Evolutionary conservation across 2,329 filamentous ascomycete genomes (phyloP), one percentile per base, ranked within the genome.

Genomic region (Alternaria solani): DNA sequence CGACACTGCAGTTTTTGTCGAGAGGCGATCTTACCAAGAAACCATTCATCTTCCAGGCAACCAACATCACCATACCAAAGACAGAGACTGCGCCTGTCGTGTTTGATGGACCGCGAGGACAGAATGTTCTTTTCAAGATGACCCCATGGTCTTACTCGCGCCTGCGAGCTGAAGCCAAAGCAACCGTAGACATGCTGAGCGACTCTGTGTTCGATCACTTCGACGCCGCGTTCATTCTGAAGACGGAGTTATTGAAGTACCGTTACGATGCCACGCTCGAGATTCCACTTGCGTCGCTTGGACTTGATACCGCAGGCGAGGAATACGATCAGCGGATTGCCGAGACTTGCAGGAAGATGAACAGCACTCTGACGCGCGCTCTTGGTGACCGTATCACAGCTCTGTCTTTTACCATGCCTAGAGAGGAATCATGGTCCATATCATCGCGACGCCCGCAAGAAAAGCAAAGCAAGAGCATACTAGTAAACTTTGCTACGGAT

Each of bases 111-210:
- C 82, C 83, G 25, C 86, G 91, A 63, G 87, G 88, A 30, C 82
- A 96, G 56, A 99, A 99, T 68, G 73, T 98, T 20, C 81, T 96
- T 6, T 97, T 90, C 81, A 97, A 97, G 78, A 96, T 97, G 91
- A 91, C 88, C 0, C 80, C 87, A 14, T 97, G 91, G 90, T 95
- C 94, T 8, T 96, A 94, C 67, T 81, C 81, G 25, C 78, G 90
- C 58, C 83, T 99, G 43, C 88, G 88, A 47, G 85, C 89, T 54
- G 89, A 97, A 74, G 93, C 94, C 41, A 87, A 84, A 63, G 84
- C 87, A 43, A 94, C 93, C 0, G 82, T 95, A 26, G 85, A 87
- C 20, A 89, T 93, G 72, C 84, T 98, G 8, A 90, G 90, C 59
- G 89, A 95, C 71, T 86, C 87, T 47, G 81, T 87, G 2, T 86